A percentile compares a stretch with the other conserved stretches of the same genome.
Evolutionary conservation across 139 green algal species (phyloP).

Genomic region (Dunaliella sp.): DNA sequence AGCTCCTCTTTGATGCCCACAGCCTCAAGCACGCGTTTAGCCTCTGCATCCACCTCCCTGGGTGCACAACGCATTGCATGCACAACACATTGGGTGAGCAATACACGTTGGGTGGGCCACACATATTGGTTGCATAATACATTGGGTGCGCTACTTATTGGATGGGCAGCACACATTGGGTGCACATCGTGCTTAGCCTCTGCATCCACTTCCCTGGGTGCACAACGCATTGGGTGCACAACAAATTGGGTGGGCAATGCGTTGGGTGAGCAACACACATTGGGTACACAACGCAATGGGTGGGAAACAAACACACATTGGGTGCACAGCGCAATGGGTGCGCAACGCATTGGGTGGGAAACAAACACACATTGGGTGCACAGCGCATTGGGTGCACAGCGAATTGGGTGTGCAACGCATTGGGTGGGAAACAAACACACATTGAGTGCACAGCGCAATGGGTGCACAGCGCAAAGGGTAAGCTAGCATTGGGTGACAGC

Average conservation of each 20-base stretch:
- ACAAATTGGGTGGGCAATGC: too few relatives aligned
- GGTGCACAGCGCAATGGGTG: not conserved
- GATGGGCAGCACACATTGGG: too few relatives aligned
- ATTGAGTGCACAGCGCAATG: too few relatives aligned
- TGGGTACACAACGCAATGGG: not conserved
- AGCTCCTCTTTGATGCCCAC: slow-evolving; percentile 46
- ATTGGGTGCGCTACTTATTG: not conserved
- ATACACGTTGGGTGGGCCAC: not conserved
- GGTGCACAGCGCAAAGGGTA: too few relatives aligned
- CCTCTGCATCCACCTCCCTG: slow-evolving; percentile 50
- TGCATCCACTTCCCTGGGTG: slow-evolving; percentile 39
- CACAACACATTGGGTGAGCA: too few relatives aligned
- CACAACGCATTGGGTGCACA: too few relatives aligned
- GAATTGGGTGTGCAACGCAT: too few relatives aligned
- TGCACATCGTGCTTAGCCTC: slow-evolving; percentile 51
- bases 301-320: not conserved
- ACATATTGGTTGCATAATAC: not conserved
- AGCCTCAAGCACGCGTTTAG: slow-evolving; percentile 47
- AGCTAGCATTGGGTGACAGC: too few relatives aligned
- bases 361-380: too few relatives aligned
- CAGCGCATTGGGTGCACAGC: too few relatives aligned
- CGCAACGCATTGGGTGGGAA: not conserved
- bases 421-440: too few relatives aligned
- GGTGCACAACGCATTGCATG: too few relatives aligned
- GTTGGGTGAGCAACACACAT: not conserved